Conservation (phyloP, 768 basidiomycete genomes). For the Mycena capillaripes region DNA sequence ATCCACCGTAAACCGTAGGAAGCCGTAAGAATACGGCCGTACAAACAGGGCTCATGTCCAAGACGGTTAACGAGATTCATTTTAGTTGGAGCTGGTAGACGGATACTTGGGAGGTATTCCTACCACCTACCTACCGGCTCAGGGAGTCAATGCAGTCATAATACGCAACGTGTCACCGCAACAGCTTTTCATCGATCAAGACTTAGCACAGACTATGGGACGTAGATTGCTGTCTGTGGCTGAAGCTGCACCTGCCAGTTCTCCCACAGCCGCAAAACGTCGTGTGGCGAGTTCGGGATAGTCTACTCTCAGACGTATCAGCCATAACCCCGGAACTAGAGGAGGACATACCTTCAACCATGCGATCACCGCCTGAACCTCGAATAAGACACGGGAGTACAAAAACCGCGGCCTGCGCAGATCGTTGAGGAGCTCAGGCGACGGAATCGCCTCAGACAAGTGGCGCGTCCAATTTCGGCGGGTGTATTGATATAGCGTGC, state of each 20-base stretch:
- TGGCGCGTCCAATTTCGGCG: slow-evolving; percentile 29
- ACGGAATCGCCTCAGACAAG: slow-evolving; percentile 15
- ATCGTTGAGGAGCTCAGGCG: slow-evolving; percentile 13
- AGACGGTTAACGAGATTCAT: no score
- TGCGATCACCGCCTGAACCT: slow-evolving; percentile 17
- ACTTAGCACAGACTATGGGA: no score
- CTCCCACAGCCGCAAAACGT: slow-evolving; percentile 22
- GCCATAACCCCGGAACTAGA: neutral
- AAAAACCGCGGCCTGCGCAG: slow-evolving; percentile 27
- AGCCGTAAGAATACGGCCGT: no score
- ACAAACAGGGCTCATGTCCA: no score
- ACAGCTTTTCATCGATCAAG: no score
- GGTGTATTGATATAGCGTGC: slow-evolving; percentile 26
- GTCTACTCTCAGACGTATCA: neutral
- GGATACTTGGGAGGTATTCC: no score
- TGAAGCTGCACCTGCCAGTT: slow-evolving; percentile 9
- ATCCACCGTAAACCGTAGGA: no score
- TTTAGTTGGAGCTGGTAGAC: no score
- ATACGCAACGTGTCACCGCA: no score
- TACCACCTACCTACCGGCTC: no score
- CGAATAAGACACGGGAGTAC: slow-evolving; percentile 27
- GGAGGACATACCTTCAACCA: slow-evolving; percentile 28
- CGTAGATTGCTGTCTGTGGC: neutral
- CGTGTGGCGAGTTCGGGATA: slow-evolving; percentile 1
- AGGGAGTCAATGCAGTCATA: no score